Base-by-base conservation (phyloP, 1,284 basidiomycete genomes). In the Salmacisia buchloeana region DNA sequence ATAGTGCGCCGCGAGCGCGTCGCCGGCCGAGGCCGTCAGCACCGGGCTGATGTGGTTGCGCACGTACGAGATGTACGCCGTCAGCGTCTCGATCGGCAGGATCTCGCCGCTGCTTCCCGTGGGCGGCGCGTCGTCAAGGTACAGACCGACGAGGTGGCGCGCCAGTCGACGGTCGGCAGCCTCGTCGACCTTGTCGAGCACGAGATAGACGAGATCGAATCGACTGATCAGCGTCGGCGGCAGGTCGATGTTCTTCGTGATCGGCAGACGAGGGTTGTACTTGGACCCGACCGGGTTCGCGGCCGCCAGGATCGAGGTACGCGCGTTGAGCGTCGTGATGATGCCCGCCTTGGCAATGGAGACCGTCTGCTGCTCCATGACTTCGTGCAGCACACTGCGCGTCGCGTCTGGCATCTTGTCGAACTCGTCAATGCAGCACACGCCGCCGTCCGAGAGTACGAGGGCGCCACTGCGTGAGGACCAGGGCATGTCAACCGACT, bases 281-380 rank as follows among this genome's bases (percentile, higher is more conserved):
- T 92, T 92, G 1, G 92, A 94, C 35, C 92, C 92, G 35, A 97
- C 90, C 1, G 94, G 94, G 81, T 99, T 98, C 41, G 94, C 94
- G 7, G 94, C 94, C 1, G 94, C 94, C 2, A 98, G 84, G 70
- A 98, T 93, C 0, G 96, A 98, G 0, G 94, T 97, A 36, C 96
- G 86, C 0, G 96, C 94, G 74, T 98, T 98, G 68, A 98, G 84
- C 0, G 96, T 97, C 0, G 94, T 98, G 79, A 97, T 98, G 76
- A 98, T 98, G 10, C 96, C 96, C 0, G 94, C 94, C 82, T 98
- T 98, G n/a, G 96, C 96, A 66, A 98, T 94, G 1, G 94, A 97
- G 2, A 98, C 93, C 0, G 94, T 98, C 89, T 98, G 94, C 88
- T 98, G 94, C 86, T 98, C 94, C 94, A 98, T 98, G 41, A 97